phyloP scores from a whole-genome alignment of 2,329 filamentous ascomycete species.

The Alternaria longipes region DNA sequence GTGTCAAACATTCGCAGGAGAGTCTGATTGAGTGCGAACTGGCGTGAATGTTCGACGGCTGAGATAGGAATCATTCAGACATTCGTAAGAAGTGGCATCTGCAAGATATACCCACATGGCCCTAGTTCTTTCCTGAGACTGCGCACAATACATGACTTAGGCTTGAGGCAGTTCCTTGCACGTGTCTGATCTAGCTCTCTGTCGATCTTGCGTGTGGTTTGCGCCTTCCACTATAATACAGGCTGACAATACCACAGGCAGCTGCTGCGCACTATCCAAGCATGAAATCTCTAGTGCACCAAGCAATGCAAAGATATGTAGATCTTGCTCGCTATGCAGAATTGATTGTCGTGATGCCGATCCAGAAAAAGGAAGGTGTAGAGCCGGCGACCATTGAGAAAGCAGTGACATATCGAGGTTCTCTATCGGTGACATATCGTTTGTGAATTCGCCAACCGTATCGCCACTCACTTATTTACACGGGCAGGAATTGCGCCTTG shows the following conservation, averaged over 20 bases:
- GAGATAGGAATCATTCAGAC: background rate
- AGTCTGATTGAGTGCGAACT: background rate
- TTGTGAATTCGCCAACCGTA: background rate
- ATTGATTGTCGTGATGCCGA: background rate
- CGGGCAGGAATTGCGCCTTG: background rate
- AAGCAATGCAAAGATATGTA: background rate
- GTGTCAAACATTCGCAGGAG: background rate
- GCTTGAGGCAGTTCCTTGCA: background rate
- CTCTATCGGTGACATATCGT: constrained; percentile 14
- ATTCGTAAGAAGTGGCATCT: background rate
- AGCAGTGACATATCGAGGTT: constrained; percentile 25
- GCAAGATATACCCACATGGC: background rate
- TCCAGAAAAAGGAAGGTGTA: background rate
- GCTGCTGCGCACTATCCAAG: background rate
- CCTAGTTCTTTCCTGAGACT: background rate
- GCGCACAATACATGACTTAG: background rate
- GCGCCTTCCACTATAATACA: background rate
- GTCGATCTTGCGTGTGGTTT: background rate
- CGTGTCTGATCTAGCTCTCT: background rate
- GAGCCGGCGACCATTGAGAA: constrained; percentile 5
- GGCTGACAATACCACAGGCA: background rate
- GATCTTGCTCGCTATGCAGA: background rate
- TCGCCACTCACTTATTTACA: background rate
- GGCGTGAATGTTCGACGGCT: background rate
- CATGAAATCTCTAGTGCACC: background rate